Percentiles rank a stretch among this genome's conserved stretches.
phyloP scores from a whole-genome alignment of 495 filamentous ascomycete species.

The Aspergillus ellipticus region DNA sequence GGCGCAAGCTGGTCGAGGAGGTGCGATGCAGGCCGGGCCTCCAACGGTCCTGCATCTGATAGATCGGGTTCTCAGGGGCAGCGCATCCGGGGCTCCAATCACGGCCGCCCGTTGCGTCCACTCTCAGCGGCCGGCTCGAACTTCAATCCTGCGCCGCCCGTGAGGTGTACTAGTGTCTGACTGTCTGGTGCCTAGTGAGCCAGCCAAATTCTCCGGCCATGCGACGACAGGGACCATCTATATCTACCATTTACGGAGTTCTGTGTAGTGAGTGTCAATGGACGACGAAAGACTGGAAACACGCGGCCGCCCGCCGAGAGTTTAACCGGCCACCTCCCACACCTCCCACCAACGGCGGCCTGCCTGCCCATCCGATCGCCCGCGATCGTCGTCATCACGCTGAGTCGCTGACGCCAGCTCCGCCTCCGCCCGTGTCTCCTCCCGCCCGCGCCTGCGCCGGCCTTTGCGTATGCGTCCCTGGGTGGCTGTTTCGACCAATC shows the following conservation, averaged over 20 bases:
- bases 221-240: too few species aligned
- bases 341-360: too few species aligned
- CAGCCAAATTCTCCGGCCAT: background rate
- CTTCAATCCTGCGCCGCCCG: background rate
- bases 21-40: too few species aligned
- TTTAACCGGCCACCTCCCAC: too few species aligned
- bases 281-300: too few species aligned
- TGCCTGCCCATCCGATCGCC: background rate
- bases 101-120: background rate
- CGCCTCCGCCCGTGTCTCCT: conserved; percentile 8
- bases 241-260: too few species aligned
- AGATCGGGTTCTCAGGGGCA: background rate
- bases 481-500: background rate
- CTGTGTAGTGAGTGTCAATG: too few species aligned
- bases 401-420: conserved; percentile 13
- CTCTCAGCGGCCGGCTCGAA: background rate
- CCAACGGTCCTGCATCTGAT: background rate
- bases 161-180: too few species aligned
- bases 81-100: background rate
- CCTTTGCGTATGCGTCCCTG: conserved; percentile 3
- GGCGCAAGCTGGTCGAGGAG: too few species aligned
- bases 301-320: too few species aligned
- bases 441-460: conserved; percentile 10
- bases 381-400: conserved; percentile 6
- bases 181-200: too few species aligned